Evolutionary conservation across 1,139 yeast genomes (phyloP).

Genomic region (Yamadazyma dendronema): DNA sequence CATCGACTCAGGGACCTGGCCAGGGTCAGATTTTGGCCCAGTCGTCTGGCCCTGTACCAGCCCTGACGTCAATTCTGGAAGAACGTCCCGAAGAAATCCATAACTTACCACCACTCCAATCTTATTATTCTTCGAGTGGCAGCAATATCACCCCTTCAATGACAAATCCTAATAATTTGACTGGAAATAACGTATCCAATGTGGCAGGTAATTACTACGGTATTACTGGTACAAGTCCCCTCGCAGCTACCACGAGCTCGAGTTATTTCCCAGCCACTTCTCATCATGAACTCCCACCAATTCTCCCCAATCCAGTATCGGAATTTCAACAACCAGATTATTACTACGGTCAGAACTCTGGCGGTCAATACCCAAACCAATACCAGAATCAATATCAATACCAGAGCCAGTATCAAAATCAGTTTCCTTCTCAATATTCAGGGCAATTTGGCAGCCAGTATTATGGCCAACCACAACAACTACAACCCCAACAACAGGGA

Average conservation of each 20-base stretch:
- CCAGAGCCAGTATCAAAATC: slow-evolving; percentile 1
- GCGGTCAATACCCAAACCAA: slow-evolving; percentile 3
- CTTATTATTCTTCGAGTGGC: background rate
- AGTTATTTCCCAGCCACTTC: background rate
- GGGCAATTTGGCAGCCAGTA: background rate
- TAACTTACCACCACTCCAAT: background rate
- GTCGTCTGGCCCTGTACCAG: background rate
- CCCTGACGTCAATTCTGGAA: background rate
- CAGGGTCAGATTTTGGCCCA: background rate
- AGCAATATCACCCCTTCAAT: background rate
- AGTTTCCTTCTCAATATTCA: background rate
- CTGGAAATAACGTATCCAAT: too few relatives aligned
- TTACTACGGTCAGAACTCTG: background rate
- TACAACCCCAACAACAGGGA: slow-evolving; percentile 1
- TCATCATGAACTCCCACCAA: slow-evolving; percentile 7
- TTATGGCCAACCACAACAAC: background rate
- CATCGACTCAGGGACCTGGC: too few relatives aligned
- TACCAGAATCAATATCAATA: background rate
- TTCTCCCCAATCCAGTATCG: slow-evolving; percentile 3
- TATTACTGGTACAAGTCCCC: slow-evolving; percentile 1
- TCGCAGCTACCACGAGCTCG: background rate
- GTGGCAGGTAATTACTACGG: too few relatives aligned
- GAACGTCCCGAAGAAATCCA: background rate
- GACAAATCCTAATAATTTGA: too few relatives aligned
- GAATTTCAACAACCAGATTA: slow-evolving; percentile 4